Conservation (phyloP, 208 protist genomes). For the Crithidia acanthocephali region DNA sequence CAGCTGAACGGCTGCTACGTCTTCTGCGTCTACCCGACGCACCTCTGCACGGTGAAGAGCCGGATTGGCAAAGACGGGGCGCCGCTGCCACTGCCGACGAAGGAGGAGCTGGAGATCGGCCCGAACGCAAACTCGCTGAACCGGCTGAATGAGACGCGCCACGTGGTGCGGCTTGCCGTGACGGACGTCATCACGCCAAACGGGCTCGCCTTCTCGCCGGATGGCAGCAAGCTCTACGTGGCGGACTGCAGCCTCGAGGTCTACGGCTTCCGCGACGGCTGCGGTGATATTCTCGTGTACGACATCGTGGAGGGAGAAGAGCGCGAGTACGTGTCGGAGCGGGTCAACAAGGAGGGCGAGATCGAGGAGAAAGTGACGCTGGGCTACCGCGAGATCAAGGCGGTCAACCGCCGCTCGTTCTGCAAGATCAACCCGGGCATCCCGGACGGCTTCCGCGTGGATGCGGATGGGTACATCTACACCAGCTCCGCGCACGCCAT, state of each 20-base stretch:
- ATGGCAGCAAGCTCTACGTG: constrained; percentile 35
- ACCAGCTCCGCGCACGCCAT: constrained; percentile 34
- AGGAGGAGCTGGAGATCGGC: constrained; percentile 17
- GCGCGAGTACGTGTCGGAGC: constrained; percentile 25
- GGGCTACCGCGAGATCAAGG: constrained; percentile 26
- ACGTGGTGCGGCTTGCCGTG: constrained; percentile 20
- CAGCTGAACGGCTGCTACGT: constrained; percentile 35
- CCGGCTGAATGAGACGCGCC: constrained; percentile 21
- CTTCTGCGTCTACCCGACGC: constrained; percentile 26
- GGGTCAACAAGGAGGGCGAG: constrained; percentile 31
- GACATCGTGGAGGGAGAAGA: constrained; percentile 29
- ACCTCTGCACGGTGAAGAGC: constrained; percentile 24
- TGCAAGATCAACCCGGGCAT: constrained; percentile 30
- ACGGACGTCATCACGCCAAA: constrained; percentile 24
- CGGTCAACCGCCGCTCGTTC: constrained; percentile 30
- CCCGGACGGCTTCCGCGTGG: constrained; percentile 37
- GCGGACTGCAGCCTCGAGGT: constrained; percentile 31
- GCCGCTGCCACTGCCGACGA: constrained; percentile 27
- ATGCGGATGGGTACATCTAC: constrained; percentile 37
- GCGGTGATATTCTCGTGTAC: constrained; percentile 27
- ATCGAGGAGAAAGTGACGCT: constrained; percentile 24
- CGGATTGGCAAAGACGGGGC: constrained; percentile 21
- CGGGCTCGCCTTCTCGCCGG: constrained; percentile 38
- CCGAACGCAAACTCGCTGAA: constrained; percentile 19
- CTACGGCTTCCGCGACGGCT: constrained; percentile 18